These are phyloP conservation scores for Bipolaris sorokiniana DNA, from an alignment of 2,329 filamentous ascomycete species.

Conservation along the genomic window DNA sequence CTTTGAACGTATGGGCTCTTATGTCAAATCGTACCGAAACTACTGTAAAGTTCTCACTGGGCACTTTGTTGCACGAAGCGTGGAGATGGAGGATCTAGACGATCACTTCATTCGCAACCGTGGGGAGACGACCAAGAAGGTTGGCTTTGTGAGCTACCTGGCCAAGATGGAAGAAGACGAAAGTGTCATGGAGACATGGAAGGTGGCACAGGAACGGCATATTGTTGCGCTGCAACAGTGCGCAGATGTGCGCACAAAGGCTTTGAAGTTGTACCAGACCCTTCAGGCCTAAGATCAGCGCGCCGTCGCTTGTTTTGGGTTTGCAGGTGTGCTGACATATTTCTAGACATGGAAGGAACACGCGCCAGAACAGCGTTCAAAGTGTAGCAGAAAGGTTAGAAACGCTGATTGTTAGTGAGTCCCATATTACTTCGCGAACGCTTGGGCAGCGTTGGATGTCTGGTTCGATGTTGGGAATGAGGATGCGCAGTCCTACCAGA, in stretches of 20 bases:
- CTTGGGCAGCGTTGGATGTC: not conserved
- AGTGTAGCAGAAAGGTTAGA: not conserved
- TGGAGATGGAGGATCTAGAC: constrained; percentile 52
- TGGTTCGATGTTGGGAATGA: not conserved
- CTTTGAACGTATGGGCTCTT: constrained; percentile 59
- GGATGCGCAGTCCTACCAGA: constrained; percentile 2
- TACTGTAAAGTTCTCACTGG: constrained; percentile 62
- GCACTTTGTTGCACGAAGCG: constrained; percentile 62
- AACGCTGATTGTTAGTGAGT: not conserved
- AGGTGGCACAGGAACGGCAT: constrained; percentile 65
- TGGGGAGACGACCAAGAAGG: constrained; percentile 56
- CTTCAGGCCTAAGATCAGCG: constrained; percentile 15
- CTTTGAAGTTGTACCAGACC: constrained; percentile 36
- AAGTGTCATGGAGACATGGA: constrained; percentile 66
- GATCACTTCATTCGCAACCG: constrained; percentile 58
- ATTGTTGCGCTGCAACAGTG: constrained; percentile 57
- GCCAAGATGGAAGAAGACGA: constrained; percentile 69
- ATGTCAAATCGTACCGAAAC: constrained; percentile 62
- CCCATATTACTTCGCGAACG: not conserved
- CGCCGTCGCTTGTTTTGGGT: not conserved
- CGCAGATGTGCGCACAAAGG: constrained; percentile 40
- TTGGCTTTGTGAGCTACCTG: constrained; percentile 65
- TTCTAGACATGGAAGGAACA: not conserved
- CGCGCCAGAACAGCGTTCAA: not conserved
- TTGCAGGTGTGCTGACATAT: constrained; percentile 13